A percentile compares a stretch with the other conserved stretches of the same genome.
phyloP scores from a whole-genome alignment of 352 stramenopile genomes.

The Globisporangium echinulatum region DNA sequence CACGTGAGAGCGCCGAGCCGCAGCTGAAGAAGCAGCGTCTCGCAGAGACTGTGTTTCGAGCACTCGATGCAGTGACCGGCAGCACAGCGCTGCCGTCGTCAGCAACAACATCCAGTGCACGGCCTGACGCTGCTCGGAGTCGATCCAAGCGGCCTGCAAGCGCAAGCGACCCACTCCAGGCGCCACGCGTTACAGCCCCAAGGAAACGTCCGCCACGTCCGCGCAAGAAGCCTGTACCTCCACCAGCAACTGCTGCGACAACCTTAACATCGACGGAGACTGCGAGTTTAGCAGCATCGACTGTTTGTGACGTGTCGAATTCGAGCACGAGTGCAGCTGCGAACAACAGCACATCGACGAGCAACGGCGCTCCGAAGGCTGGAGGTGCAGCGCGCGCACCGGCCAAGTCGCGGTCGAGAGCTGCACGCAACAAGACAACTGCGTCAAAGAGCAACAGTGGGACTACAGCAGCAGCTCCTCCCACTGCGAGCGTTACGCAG shows the following conservation, averaged over 20 bases:
- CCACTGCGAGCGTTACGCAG: neutral
- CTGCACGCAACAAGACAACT: neutral
- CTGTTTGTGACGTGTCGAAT: neutral
- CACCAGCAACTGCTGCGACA: neutral
- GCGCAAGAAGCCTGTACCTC: constrained; percentile 12
- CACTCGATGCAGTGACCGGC: constrained; percentile 1
- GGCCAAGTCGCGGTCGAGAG: neutral
- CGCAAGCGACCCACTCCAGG: constrained; percentile 1
- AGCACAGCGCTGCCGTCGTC: constrained; percentile 4
- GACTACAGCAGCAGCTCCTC: neutral
- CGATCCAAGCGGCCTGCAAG: neutral
- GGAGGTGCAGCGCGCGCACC: neutral
- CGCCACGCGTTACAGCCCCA: constrained; percentile 8
- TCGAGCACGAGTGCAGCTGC: neutral
- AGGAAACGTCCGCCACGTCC: constrained; percentile 11
- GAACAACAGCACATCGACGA: constrained; percentile 6
- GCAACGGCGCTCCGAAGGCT: neutral
- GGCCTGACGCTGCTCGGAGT: neutral
- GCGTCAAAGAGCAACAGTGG: neutral
- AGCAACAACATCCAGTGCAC: neutral
- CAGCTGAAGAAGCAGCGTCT: constrained; percentile 36
- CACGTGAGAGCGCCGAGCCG: constrained; percentile 15
- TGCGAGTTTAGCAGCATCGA: neutral
- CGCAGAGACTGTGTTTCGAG: constrained; percentile 22
- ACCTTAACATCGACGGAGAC: neutral